Conservation (phyloP, 2,329 filamentous ascomycete species). For the Fusarium sp. region DNA sequence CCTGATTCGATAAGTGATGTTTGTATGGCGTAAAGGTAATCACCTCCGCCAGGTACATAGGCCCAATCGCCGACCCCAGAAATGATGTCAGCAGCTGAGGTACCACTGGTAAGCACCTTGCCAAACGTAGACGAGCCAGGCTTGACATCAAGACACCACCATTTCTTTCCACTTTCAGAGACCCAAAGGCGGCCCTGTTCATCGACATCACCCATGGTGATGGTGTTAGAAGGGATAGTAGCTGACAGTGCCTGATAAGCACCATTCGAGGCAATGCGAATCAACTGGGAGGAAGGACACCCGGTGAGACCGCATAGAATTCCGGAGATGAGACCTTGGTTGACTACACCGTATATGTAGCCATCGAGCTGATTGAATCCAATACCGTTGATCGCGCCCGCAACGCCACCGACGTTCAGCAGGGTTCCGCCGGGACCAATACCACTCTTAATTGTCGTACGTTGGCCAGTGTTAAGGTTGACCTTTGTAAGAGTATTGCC, state of each 20-base stretch:
- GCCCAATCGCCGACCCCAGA: slow-evolving; percentile 9
- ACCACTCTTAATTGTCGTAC: background rate
- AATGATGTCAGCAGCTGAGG: background rate
- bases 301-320: background rate
- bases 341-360: slow-evolving; percentile 11
- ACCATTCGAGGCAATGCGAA: slow-evolving; percentile 3
- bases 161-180: slow-evolving; percentile 2
- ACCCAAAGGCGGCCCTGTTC: slow-evolving; percentile 2
- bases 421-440: slow-evolving; percentile 7
- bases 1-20: slow-evolving; percentile 5
- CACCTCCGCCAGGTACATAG: slow-evolving; percentile 6
- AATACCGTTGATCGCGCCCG: slow-evolving; percentile 8
- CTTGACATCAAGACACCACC: slow-evolving; percentile 10
- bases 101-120: background rate
- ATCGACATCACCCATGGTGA: slow-evolving; percentile 16
- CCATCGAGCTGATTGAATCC: slow-evolving; percentile 8
- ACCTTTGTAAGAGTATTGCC: slow-evolving; percentile 8
- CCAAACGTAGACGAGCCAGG: slow-evolving; percentile 6
- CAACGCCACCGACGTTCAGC: background rate
- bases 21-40: slow-evolving; percentile 7
- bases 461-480: background rate
- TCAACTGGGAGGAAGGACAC: background rate
- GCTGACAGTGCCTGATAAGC: background rate
- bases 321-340: background rate
- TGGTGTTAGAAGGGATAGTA: background rate